Base-by-base conservation (phyloP, 768 basidiomycete species). In the Cystoderma amianthinum region DNA sequence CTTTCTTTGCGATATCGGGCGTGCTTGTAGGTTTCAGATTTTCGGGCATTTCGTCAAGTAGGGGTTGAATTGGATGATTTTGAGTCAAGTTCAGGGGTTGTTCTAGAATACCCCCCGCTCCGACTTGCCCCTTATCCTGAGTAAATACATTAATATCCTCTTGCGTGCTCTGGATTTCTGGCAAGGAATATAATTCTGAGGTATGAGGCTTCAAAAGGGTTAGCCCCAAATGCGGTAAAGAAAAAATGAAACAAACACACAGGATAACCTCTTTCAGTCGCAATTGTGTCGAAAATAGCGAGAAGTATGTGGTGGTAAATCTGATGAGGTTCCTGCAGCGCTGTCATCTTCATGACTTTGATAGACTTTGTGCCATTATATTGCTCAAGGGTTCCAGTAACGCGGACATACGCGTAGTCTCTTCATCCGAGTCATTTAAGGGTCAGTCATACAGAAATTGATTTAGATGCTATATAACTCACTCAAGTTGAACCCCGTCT, bases 301-400 rank as follows among this genome's bases (percentile, higher is more conserved):
- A 47, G 42, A 9, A 61, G 43, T 10, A 50, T 36, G 44, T 64
- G 63, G 38, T 53, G 46, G 36, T 55, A 63, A 28, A 58, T 47
- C 38, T 60, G 57, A 39, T 61, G 49, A 9, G 52, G 49, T 38
- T 56, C 47, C 9, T 37, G 32, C 1, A 52, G 44, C 22, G 44
- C 22, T 18, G 41, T 40, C 20, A 60, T 45, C 25, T 41, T 42
- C 5, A 19, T 44, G 17, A 53, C 42, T 17, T 47, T 46, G 41
- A 64, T 37, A n/a, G 37, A 44, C 24, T 52, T 58, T 17, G 18
- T n/a, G 15, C 44, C 51, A n/a, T 38, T 50, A 28, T 42, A 57
- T 4, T 48, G 40, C 18, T 52, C 40, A 2, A 62, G 44, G 9
- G 46, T 46, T 5, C 61, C 61, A 25, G 53, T 25, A 5, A 45